Base-by-base conservation (phyloP, 2,329 filamentous ascomycete genomes). In the Grosmannia huntii region DNA sequence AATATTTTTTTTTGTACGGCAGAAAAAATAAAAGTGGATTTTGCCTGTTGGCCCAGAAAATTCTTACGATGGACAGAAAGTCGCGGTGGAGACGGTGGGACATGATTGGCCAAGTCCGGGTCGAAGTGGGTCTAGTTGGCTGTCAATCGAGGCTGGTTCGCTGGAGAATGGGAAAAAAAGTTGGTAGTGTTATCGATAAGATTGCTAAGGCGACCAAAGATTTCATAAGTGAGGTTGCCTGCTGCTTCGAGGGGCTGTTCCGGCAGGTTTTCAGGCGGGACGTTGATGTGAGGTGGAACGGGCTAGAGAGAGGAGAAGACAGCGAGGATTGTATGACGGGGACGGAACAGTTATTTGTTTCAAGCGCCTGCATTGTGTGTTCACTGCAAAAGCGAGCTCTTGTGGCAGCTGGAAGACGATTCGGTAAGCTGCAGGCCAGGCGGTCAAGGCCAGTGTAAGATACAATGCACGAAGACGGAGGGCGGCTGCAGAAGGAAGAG, bases 21-120 rank as follows among this genome's bases (percentile, higher is more conserved):
- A 54, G 57, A 60, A 63, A 61, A 62, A 62, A 64, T 57, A 59
- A 55, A 61, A 61, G n/a, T 16, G 36, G 36, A 25, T 36, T 33
- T 46, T 9, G 23, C 53, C 57, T 57, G 60, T 61, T 62, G 61
- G 60, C 61, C 57, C 60, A 62, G 60, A 60, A 62, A 60, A 59
- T 25, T 56, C 54, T 53, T 53, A 49, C 25, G 38, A 46, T 31
- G 38, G 23, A 51, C 58, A 46, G 46, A 27, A 55, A 23, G 23
- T n/a, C 31, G 31, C 21, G 19, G 55, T 55, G 48, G 55, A 38
- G 28, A 25, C 44, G n/a, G n/a, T 19, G 2, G 6, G 14, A 12
- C 16, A 21, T 55, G 25, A 55, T 55, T 55, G 53, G 53, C 14
- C 28, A 11, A 1, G 4, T 21, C 10, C 5, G 19, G 1, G n/a